Evolutionary conservation across 352 stramenopile genomes (phyloP), one percentile per base, ranked within the genome.

Genomic region (Albugo laibachii): DNA sequence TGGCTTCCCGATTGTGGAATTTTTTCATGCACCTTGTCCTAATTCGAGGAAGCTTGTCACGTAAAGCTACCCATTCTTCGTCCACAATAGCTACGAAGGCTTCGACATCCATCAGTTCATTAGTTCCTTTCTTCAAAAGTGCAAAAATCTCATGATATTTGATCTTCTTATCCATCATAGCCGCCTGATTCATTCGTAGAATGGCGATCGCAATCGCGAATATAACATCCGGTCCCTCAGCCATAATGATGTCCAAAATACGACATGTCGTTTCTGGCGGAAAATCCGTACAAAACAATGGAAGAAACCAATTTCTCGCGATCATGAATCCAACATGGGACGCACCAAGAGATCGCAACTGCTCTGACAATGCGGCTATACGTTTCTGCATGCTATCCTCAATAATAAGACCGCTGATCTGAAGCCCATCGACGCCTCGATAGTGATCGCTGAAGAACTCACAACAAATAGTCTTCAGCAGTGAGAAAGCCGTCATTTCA

Each of bases 191-290:
- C 24, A 81, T 60, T 10, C 68, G 68, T 16, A 83, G 47, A 11
- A 83, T 39, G 1, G 68, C 59, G 13, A 83, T 58, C 0, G 65
- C 62, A 15, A 83, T 50, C 11, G 71, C 56, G 41, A 80, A 81
- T 11, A 80, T 57, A 2, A 65, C 68, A 12, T 46, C 52, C 0
- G 68, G 66, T 21, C 66, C 58, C 49, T 81, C 66, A 19, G 64
- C 63, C 36, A 83, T 52, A 13, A 83, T 47, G 8, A 74, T 63
- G 38, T 83, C 71, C 16, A 83, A 49, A 31, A 83, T 55, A 10
- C 69, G 65, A 42, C 77, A 80, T 19, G 57, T 79, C n/a, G 65
- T 81, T 16, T 80, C 64, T 20, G 62, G 76, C 2, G 71, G 71
- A 44, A 83, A 81, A 8, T 69, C 66, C 0, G 66, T 62, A n/a